A percentile compares a stretch with the other conserved stretches of the same genome.
phyloP scores from a whole-genome alignment of 2,329 filamentous ascomycete genomes.

The Dothistroma pini region DNA sequence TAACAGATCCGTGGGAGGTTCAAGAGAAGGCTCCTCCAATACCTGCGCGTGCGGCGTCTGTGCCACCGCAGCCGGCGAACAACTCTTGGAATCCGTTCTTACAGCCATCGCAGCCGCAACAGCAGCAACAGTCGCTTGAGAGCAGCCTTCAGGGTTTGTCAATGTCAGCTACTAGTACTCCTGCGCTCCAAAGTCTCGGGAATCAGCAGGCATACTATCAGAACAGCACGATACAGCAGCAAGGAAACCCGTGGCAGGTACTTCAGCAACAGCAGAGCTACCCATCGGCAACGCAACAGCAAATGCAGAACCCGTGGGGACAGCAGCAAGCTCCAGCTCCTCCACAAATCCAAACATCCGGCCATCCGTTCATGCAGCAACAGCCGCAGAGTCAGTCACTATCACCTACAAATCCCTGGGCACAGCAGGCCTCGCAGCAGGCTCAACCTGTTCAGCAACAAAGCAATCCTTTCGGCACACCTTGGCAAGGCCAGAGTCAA shows the following conservation, averaged over 20 bases:
- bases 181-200: slow-evolving; percentile 18
- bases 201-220: slow-evolving; percentile 26
- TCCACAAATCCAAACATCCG: slow-evolving; percentile 52
- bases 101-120: slow-evolving; percentile 30
- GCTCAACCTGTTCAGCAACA: slow-evolving; percentile 7
- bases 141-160: slow-evolving; percentile 66
- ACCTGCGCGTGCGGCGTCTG: slow-evolving; percentile 34
- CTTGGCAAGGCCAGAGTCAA: slow-evolving; percentile 26
- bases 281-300: slow-evolving; percentile 18
- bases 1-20: slow-evolving; percentile 45
- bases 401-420: slow-evolving; percentile 41
- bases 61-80: slow-evolving; percentile 27
- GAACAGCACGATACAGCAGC: slow-evolving; percentile 21
- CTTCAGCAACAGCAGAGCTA: slow-evolving; percentile 26
- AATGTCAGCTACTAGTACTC: slow-evolving; percentile 42
- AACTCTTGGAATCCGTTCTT: slow-evolving; percentile 69
- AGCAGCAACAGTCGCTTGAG: slow-evolving; percentile 28
- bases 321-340: slow-evolving; percentile 26
- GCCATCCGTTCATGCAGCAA: slow-evolving; percentile 40
- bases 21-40: slow-evolving; percentile 35
- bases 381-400: slow-evolving; percentile 37
- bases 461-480: slow-evolving; percentile 21
- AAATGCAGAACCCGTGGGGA: slow-evolving; percentile 18
- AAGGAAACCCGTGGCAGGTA: slow-evolving; percentile 31
- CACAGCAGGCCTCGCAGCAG: slow-evolving; percentile 25